These are phyloP conservation scores for Dendrostoma leiphaemia DNA, from an alignment of 2,329 filamentous ascomycete genomes.

Conservation along the genomic window DNA sequence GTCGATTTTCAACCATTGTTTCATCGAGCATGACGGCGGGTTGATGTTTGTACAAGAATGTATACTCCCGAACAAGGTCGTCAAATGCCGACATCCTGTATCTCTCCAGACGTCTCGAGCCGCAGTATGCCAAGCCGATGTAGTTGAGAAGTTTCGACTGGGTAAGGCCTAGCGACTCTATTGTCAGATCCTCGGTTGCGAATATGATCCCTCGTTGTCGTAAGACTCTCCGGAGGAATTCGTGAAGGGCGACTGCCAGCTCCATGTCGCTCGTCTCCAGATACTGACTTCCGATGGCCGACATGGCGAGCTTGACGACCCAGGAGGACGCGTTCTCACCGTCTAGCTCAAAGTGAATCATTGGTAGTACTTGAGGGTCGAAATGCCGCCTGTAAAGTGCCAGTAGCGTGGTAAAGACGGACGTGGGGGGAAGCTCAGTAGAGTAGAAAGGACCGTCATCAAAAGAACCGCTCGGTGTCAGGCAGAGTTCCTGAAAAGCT, in stretches of 20 bases:
- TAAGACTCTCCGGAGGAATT: constrained; percentile 12
- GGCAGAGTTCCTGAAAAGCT: constrained; percentile 7
- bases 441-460: background rate
- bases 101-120: constrained; percentile 5
- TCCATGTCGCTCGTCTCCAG: background rate
- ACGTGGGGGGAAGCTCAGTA: constrained; percentile 1
- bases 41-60: background rate
- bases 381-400: constrained; percentile 8
- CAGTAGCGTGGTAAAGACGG: constrained; percentile 1
- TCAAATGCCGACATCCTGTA: constrained; percentile 1
- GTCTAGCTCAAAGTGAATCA: background rate
- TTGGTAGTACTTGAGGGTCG: constrained; percentile 6
- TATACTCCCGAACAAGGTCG: background rate
- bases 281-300: constrained; percentile 12
- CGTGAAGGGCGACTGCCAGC: constrained; percentile 5
- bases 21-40: background rate
- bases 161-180: background rate
- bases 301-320: constrained; percentile 9
- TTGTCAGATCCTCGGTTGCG: background rate
- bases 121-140: constrained; percentile 11
- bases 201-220: background rate
- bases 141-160: constrained; percentile 13
- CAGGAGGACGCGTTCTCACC: background rate
- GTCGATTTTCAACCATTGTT: background rate
- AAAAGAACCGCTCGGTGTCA: background rate